phyloP scores from a whole-genome alignment of 2,329 filamentous ascomycete species.

The Claviceps maximensis region DNA sequence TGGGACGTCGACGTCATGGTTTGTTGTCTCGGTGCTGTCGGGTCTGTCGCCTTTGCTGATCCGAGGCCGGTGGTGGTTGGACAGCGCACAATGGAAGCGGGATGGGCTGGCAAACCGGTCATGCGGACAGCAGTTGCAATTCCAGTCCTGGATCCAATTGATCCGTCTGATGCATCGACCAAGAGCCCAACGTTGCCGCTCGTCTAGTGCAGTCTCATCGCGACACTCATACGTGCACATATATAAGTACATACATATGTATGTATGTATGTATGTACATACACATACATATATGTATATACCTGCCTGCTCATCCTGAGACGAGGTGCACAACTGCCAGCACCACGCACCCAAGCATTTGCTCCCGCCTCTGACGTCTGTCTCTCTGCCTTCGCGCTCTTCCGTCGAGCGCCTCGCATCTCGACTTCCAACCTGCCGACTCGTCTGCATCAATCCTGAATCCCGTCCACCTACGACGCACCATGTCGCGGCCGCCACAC shows the following conservation, averaged over 20 bases:
- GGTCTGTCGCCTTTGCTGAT: neutral
- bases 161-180: neutral
- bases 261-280: too few species aligned
- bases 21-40: too few species aligned
- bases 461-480: neutral
- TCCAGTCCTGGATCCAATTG: neutral
- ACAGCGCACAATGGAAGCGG: neutral
- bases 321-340: neutral
- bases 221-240: too few species aligned
- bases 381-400: neutral
- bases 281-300: too few species aligned
- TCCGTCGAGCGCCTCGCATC: too few species aligned
- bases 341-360: neutral
- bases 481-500: constrained; percentile 20
- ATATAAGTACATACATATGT: too few species aligned
- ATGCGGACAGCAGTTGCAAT: neutral
- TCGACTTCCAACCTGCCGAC: neutral
- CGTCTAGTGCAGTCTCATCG: neutral
- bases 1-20: neutral
- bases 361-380: neutral
- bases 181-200: too few species aligned
- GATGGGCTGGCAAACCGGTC: neutral
- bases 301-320: too few species aligned
- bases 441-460: neutral
- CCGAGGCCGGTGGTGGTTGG: neutral